phyloP scores from a whole-genome alignment of 164 flowering plant genomes.

The Macadamia tetraphylla region DNA sequence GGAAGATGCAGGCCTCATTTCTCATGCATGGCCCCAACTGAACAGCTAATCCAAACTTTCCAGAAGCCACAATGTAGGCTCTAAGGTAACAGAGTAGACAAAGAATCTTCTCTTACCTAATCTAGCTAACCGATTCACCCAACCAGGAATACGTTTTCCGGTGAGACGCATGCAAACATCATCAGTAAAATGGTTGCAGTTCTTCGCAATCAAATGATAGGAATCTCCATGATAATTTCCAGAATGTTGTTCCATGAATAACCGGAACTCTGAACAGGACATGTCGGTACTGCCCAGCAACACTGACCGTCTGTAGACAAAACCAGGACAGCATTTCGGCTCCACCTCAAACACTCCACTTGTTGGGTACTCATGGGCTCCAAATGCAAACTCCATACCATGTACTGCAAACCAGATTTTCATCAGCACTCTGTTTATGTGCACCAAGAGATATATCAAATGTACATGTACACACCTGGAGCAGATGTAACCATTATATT shows the following conservation, averaged over 20 bases:
- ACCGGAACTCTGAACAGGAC: conserved; percentile 65
- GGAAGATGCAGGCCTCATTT: no score
- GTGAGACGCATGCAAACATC: conserved; percentile 66
- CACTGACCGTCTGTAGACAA: conserved; percentile 75
- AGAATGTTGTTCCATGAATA: conserved; percentile 70
- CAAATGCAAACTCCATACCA: conserved; percentile 87
- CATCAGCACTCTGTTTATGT: conserved; percentile 6
- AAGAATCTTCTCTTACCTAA: conserved; percentile 43
- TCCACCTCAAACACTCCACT: conserved; percentile 96
- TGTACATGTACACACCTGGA: no score
- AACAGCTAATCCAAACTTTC: no score
- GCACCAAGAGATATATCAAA: neutral
- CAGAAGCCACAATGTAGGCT: no score
- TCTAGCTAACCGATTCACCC: conserved; percentile 93
- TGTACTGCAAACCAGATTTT: conserved; percentile 41
- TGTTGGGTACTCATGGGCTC: conserved; percentile 31
- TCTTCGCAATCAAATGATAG: conserved; percentile 89
- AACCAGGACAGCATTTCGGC: conserved; percentile 94
- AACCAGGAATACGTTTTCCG: conserved; percentile 90
- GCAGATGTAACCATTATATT: neutral
- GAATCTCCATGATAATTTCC: conserved; percentile 79
- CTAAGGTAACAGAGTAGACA: no score
- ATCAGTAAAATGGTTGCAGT: conserved; percentile 93
- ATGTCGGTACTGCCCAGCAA: conserved; percentile 65
- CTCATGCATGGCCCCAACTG: no score